Base-by-base conservation (phyloP, 2,329 filamentous ascomycete species). In the Colletotrichum paranaense region DNA sequence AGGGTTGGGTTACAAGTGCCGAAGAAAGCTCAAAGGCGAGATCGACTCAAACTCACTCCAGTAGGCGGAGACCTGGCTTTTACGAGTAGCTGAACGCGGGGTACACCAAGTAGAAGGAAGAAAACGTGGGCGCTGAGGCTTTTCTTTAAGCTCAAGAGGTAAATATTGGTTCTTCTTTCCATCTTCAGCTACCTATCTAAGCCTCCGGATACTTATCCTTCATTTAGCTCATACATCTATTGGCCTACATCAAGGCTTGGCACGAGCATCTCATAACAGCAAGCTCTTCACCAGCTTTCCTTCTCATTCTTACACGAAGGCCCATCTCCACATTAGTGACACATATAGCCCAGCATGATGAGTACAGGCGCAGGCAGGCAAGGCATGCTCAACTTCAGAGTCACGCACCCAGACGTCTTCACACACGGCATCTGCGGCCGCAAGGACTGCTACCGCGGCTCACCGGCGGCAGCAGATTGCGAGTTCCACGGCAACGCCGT, bases 401-500 rank as follows among this genome's bases (percentile, higher is more conserved):
- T 59, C 30, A 22, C 59, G 35, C 59, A 73, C 42, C 38, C 59
- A 16, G 42, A 53, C 22, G 59, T 58, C 11, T 63, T 64, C 42
- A 42, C 55, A 28, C 59, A 64, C 16, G 66, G 59, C 19, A 30
- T 32, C 42, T 64, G 67, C 59, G 52, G 59, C 12, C 59, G 67
- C 8, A 68, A 58, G 35, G 67, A 68, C 59, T 68, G 67, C 67
- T 64, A 57, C 26, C 70, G 59, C 59, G 66, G 53, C 28, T 26
- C 62, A 9, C n/a, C 60, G 38, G 16, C 66, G 5, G 30, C 67
- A 2, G 57, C 46, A n/a, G 71, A 73, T 38, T 60, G 62, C 56
- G 67, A 73, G 56, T 24, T 70, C 32, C 70, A 73, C 35, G 28
- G 60, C 24, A 73, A 42, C 49, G 5, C 70, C 19, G 67, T 73